Conservation (phyloP, 2,329 filamentous ascomycete species). For the Karstenula rhodostoma region DNA sequence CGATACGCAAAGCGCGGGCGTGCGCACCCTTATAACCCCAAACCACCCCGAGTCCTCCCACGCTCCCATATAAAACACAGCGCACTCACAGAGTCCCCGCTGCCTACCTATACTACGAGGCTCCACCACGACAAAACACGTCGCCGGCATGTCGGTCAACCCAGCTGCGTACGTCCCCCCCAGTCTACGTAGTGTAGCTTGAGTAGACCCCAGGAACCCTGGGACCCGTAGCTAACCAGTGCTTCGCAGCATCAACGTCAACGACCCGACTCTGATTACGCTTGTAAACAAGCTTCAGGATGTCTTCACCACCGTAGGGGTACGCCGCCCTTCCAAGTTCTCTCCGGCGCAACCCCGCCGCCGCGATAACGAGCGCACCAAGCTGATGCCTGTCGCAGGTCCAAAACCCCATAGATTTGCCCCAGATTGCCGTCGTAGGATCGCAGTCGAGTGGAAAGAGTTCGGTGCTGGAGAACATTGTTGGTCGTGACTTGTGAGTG, state of each 20-base stretch:
- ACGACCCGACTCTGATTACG: constrained; percentile 73
- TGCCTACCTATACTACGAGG: neutral
- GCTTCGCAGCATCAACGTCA: constrained; percentile 70
- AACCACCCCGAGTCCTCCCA: constrained; percentile 7
- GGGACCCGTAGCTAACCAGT: constrained; percentile 34
- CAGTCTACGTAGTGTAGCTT: constrained; percentile 10
- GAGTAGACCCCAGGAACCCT: neutral
- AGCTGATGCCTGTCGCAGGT: constrained; percentile 64
- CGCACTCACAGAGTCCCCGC: neutral
- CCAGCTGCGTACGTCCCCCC: constrained; percentile 49
- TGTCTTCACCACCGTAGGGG: constrained; percentile 96
- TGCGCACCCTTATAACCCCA: neutral
- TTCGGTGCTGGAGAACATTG: constrained; percentile 98
- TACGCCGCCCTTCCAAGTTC: constrained; percentile 54
- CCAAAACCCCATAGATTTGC: constrained; percentile 98
- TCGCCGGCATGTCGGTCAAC: constrained; percentile 47
- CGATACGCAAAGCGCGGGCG: constrained; percentile 9
- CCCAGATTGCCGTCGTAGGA: constrained; percentile 97
- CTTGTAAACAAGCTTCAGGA: constrained; percentile 99
- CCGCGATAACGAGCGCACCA: constrained; percentile 16
- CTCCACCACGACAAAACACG: constrained; percentile 1
- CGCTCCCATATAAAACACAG: constrained; percentile 1
- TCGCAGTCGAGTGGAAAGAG: constrained; percentile 99
- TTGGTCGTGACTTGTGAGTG: constrained; percentile 96
- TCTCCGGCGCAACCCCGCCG: constrained; percentile 16